These are phyloP conservation scores for Phytophthora boehmeriae DNA, from an alignment of 352 stramenopile genomes.

Conservation along the genomic window DNA sequence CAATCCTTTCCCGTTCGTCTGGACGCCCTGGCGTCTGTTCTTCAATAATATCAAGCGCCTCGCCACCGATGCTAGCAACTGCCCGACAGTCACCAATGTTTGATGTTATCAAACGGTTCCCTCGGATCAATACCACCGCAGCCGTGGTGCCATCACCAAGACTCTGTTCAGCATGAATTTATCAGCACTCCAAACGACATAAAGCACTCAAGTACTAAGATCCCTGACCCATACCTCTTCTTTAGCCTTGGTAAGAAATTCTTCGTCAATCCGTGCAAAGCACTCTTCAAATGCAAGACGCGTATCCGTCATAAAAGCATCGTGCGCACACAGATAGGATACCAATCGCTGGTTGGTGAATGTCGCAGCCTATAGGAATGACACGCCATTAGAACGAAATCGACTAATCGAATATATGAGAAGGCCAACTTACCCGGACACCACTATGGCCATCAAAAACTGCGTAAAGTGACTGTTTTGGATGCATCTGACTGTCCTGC, in stretches of 20 bases:
- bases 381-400: background rate
- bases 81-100: slow-evolving; percentile 90
- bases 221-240: slow-evolving; percentile 44
- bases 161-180: slow-evolving; percentile 33
- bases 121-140: slow-evolving; percentile 82
- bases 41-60: slow-evolving; percentile 87
- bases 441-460: slow-evolving; percentile 88
- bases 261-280: slow-evolving; percentile 76
- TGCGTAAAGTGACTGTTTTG: slow-evolving; percentile 77
- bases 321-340: slow-evolving; percentile 71
- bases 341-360: slow-evolving; percentile 78
- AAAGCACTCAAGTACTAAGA: background rate
- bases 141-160: slow-evolving; percentile 79
- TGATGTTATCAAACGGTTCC: slow-evolving; percentile 80
- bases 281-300: slow-evolving; percentile 73
- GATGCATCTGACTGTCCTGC: slow-evolving; percentile 38
- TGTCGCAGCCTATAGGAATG: slow-evolving; percentile 56
- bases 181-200: background rate
- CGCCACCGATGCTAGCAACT: slow-evolving; percentile 79
- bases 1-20: slow-evolving; percentile 81
- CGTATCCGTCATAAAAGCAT: slow-evolving; percentile 65
- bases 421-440: slow-evolving; percentile 53
- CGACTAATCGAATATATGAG: background rate
- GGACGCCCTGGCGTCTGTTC: slow-evolving; percentile 82
- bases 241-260: slow-evolving; percentile 73